phyloP scores from a whole-genome alignment of 192 early-diverging fungal species.

The Umbelopsis vinacea region DNA sequence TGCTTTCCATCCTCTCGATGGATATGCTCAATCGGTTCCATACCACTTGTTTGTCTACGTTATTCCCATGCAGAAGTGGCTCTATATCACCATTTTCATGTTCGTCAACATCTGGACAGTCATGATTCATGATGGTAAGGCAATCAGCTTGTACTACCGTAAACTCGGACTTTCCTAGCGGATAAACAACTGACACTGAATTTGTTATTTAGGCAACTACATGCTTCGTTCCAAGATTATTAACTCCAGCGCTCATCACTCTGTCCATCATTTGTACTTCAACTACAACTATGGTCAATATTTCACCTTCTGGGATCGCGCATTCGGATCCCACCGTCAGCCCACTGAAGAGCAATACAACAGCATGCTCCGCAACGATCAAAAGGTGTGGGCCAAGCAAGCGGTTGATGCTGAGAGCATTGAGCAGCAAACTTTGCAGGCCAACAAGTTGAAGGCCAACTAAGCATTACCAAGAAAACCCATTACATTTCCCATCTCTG shows the following conservation, averaged over 20 bases:
- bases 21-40: slow-evolving; percentile 94
- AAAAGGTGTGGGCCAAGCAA: slow-evolving; percentile 66
- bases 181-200: background rate
- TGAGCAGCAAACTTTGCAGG: slow-evolving; percentile 42
- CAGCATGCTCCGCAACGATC: slow-evolving; percentile 60
- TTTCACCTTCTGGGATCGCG: slow-evolving; percentile 91
- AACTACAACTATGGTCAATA: slow-evolving; percentile 99
- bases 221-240: slow-evolving; percentile 68
- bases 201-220: slow-evolving; percentile 61
- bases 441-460: slow-evolving; percentile 26
- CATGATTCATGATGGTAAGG: slow-evolving; percentile 92
- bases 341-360: slow-evolving; percentile 72
- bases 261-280: slow-evolving; percentile 98
- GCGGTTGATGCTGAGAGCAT: slow-evolving; percentile 63
- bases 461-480: background rate
- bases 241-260: slow-evolving; percentile 94
- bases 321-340: slow-evolving; percentile 70
- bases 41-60: slow-evolving; percentile 93
- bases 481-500: background rate
- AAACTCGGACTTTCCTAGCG: background rate
- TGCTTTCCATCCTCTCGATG: slow-evolving; percentile 96
- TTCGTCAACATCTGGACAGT: slow-evolving; percentile 97
- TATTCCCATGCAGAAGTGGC: slow-evolving; percentile 89
- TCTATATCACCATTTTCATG: slow-evolving; percentile 86
- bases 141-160: background rate